Conservation (phyloP, 176 grass and related monocot species). For the Tillandsia fasciculata region DNA sequence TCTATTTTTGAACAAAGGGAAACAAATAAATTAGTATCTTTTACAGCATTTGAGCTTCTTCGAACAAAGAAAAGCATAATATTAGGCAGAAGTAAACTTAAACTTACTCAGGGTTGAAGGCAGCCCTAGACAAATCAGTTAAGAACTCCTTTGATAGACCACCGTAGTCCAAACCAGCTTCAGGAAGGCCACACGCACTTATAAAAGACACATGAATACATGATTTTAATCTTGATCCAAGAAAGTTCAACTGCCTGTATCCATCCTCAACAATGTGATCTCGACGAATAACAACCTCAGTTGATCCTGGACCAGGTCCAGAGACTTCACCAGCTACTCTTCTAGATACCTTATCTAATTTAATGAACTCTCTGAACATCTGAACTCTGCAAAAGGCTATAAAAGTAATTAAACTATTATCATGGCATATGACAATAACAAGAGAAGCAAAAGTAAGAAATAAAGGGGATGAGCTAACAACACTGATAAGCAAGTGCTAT, state of each 20-base stretch:
- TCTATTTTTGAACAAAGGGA: constrained; percentile 33
- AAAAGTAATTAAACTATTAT: constrained; percentile 13
- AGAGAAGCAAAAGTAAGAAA: too few species aligned
- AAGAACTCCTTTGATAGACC: constrained; percentile 95
- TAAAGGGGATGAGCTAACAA: too few species aligned
- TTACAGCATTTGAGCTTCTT: neutral
- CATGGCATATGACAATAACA: neutral
- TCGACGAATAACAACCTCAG: constrained; percentile 82
- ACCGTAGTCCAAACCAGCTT: constrained; percentile 96
- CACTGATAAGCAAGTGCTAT: too few species aligned
- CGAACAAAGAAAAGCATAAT: neutral
- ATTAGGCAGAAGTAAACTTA: constrained; percentile 2
- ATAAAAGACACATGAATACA: constrained; percentile 94
- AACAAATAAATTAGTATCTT: neutral
- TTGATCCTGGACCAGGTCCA: constrained; percentile 58
- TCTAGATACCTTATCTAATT: constrained; percentile 64
- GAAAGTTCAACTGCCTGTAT: constrained; percentile 70
- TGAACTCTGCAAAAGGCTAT: constrained; percentile 53
- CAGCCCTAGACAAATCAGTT: constrained; percentile 82
- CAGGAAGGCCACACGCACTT: constrained; percentile 90
- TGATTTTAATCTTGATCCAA: constrained; percentile 74
- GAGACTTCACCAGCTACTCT: constrained; percentile 46
- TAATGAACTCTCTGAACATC: constrained; percentile 95
- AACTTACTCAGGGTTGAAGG: constrained; percentile 79
- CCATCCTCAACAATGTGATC: constrained; percentile 91